Conservation (phyloP, 352 stramenopile genomes). For the Phytophthora meadii region DNA sequence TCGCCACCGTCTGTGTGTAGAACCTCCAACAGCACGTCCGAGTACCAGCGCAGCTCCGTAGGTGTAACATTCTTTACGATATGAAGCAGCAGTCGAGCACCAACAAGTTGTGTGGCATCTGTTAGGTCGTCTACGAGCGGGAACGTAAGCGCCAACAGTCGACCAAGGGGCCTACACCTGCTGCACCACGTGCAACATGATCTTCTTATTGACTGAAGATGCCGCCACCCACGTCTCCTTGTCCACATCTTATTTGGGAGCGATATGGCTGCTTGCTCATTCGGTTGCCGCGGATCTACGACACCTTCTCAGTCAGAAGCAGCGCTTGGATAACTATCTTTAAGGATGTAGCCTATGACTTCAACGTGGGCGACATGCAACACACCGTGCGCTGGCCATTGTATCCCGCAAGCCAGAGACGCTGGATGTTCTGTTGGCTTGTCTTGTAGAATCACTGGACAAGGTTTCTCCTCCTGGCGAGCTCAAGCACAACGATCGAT, state of each 20-base stretch:
- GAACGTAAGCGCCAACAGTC: slow-evolving; percentile 78
- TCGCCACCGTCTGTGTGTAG: slow-evolving; percentile 89
- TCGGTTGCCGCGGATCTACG: no score
- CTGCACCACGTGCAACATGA: slow-evolving; percentile 58
- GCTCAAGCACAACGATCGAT: slow-evolving; percentile 70
- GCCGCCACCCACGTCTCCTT: slow-evolving; percentile 63
- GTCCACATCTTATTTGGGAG: no score
- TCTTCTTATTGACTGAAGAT: slow-evolving; percentile 57
- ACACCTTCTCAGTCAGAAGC: no score
- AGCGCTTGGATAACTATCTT: no score
- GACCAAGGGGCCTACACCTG: slow-evolving; percentile 69
- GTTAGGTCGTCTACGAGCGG: slow-evolving; percentile 80
- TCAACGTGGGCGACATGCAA: no score
- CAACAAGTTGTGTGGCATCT: slow-evolving; percentile 69
- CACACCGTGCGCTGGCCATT: slow-evolving; percentile 33
- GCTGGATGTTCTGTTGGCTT: slow-evolving; percentile 65
- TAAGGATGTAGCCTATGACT: no score
- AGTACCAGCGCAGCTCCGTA: slow-evolving; percentile 85
- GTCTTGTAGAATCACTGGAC: slow-evolving; percentile 61
- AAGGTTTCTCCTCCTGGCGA: slow-evolving; percentile 67
- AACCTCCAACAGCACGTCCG: slow-evolving; percentile 79
- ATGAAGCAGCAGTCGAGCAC: slow-evolving; percentile 66
- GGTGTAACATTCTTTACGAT: slow-evolving; percentile 66
- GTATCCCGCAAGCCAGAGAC: slow-evolving; percentile 63
- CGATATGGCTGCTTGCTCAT: no score